phyloP scores from a whole-genome alignment of 441 rosid genomes.

The Metrosideros polymorpha region DNA sequence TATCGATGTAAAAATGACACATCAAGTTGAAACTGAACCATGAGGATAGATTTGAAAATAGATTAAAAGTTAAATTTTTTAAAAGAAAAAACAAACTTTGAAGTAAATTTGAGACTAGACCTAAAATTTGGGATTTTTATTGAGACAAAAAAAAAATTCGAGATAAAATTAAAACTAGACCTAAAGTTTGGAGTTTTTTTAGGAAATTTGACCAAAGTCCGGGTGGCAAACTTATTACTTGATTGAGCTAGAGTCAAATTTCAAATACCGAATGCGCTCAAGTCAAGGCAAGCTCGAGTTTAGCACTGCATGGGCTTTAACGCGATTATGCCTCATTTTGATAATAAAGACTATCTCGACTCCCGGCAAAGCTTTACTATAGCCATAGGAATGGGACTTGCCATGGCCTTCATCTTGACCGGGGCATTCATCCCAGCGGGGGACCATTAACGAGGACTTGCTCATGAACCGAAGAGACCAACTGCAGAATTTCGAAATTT shows the following conservation, averaged over 20 bases:
- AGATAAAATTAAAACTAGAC: no score
- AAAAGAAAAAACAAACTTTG: no score
- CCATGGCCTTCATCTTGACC: neutral
- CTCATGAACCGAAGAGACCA: neutral
- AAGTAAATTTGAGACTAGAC: no score
- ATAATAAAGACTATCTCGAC: neutral
- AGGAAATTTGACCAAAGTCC: no score
- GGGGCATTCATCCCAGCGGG: neutral
- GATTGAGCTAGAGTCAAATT: neutral
- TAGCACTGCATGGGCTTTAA: neutral
- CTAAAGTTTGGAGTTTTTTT: no score
- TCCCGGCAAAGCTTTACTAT: neutral
- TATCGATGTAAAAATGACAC: no score
- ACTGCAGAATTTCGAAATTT: neutral
- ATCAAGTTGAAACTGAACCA: no score
- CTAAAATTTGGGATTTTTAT: no score
- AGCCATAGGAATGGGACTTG: neutral
- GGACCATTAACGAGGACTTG: neutral
- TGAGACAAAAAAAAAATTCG: no score
- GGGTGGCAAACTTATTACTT: neutral
- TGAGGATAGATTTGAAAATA: no score
- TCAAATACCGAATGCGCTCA: accelerated
- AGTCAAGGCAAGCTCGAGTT: neutral
- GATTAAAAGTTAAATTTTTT: no score
- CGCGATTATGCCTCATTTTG: neutral